Base-by-base conservation (phyloP, 2,329 filamentous ascomycete species). In the Fusarium robinianum region DNA sequence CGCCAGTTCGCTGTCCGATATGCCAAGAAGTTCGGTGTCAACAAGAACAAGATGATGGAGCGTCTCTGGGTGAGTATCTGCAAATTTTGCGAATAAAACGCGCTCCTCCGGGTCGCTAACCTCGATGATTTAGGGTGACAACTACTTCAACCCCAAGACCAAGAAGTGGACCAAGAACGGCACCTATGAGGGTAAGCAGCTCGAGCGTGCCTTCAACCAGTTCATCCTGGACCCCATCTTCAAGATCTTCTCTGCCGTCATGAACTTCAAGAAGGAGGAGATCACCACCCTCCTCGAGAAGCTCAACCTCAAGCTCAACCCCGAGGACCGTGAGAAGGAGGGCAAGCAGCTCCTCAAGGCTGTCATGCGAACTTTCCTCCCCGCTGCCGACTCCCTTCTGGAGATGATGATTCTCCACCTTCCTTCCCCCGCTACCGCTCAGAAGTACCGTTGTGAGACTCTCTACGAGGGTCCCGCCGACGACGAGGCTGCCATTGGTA, bases 361-460 rank as follows among this genome's bases (percentile, higher is more conserved):
- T 66, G 83, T 97, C 77, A 96, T 99, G 92, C 84, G 89, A 73
- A 96, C 95, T 72, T 99, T 97, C 88, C 80, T 99, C 71, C 94
- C 94, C 63, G 94, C 94, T 67, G 94, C 94, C 63, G 94, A 99
- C 76, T 95, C 92, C 66, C 88, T 99, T 61, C 77, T 99, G 72
- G 94, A 99, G 84, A 99, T 99, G 94, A 95, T 99, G 90, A 92
- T 97, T 79, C 88, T 99, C 69, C 94, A 99, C 77, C 83, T 99
- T 68, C 94, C 94, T 67, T 97, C 94, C 60, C 94, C 94, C 71
- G 83, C 90, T 66, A 95, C 89, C 59, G 94, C 94, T 63, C 94
- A 99, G 83, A 88, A 80, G 75, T 99, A 99, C 84, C 94, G 94
- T 87, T 87, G 83, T 68, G 94, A 97, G 84, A 96, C 91, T 71